These are phyloP conservation scores for Phytophthora chlamydospora DNA, from an alignment of 352 stramenopile species.

Conservation along the genomic window DNA sequence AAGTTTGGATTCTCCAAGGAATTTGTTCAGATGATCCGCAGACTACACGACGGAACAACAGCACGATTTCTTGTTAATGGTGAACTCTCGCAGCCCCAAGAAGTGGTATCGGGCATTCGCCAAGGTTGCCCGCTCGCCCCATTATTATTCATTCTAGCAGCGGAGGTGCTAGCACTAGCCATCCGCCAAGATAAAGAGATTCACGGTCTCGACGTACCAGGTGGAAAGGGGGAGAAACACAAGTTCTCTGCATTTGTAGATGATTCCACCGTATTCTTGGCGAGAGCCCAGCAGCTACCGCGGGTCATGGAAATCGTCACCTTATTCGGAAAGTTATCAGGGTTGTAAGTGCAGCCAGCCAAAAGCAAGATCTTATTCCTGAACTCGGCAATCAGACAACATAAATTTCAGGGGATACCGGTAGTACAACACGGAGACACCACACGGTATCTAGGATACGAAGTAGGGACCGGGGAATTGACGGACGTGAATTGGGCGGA, in stretches of 20 bases:
- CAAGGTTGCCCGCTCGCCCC: conserved; percentile 1
- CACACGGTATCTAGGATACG: background rate
- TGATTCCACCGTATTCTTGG: conserved; percentile 6
- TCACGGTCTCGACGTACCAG: background rate
- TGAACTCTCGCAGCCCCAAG: too few species aligned
- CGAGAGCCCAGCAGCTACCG: background rate
- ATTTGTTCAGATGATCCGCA: too few species aligned
- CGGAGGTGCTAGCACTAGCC: too few species aligned
- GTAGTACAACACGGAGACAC: background rate
- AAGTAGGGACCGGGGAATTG: background rate
- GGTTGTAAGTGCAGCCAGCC: background rate
- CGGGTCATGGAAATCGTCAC: background rate
- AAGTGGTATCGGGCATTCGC: too few species aligned
- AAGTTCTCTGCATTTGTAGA: conserved; percentile 10
- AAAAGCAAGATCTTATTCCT: background rate
- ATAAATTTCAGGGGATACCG: background rate
- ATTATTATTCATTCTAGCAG: background rate
- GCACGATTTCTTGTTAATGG: too few species aligned
- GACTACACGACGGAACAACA: too few species aligned
- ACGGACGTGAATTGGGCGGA: background rate
- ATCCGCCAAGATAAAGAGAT: too few species aligned
- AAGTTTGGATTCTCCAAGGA: too few species aligned
- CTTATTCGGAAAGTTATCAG: background rate
- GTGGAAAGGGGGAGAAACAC: background rate
- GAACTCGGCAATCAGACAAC: background rate